phyloP scores from a whole-genome alignment of 169 alveolate species.

The Cyclospora cayetanensis region DNA sequence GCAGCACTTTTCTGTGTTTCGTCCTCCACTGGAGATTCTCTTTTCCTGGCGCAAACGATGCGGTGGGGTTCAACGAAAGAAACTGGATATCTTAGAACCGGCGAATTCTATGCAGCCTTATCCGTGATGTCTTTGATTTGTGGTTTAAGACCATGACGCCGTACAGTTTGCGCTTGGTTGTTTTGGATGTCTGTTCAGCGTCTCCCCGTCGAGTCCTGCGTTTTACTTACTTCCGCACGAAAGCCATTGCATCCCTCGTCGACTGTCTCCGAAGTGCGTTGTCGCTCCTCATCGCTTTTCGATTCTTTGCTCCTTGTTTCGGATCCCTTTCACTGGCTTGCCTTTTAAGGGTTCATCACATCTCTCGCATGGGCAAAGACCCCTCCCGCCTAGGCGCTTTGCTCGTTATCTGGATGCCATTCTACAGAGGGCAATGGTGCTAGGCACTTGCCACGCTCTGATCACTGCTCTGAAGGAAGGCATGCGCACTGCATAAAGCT shows the following conservation, averaged over 20 bases:
- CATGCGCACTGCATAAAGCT: too few relatives aligned
- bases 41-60: not conserved
- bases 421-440: too few relatives aligned
- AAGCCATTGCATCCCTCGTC: conserved; percentile 30
- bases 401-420: too few relatives aligned
- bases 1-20: not conserved
- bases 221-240: conserved; percentile 57
- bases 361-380: too few relatives aligned
- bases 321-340: not conserved
- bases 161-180: not conserved
- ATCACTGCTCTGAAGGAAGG: too few relatives aligned
- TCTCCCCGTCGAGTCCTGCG: conserved; percentile 63
- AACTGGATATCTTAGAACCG: too few relatives aligned
- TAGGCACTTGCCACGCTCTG: too few relatives aligned
- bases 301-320: not conserved
- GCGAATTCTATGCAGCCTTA: too few relatives aligned
- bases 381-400: too few relatives aligned
- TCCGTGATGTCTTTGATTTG: too few relatives aligned
- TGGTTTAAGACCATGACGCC: not conserved
- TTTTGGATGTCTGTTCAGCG: not conserved
- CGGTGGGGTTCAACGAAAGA: too few relatives aligned
- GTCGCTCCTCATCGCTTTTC: not conserved
- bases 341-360: not conserved
- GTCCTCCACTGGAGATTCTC: not conserved
- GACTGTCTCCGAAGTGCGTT: conserved; percentile 25